Conservation (phyloP, 441 rosid species). For the Caryocar brasiliense region DNA sequence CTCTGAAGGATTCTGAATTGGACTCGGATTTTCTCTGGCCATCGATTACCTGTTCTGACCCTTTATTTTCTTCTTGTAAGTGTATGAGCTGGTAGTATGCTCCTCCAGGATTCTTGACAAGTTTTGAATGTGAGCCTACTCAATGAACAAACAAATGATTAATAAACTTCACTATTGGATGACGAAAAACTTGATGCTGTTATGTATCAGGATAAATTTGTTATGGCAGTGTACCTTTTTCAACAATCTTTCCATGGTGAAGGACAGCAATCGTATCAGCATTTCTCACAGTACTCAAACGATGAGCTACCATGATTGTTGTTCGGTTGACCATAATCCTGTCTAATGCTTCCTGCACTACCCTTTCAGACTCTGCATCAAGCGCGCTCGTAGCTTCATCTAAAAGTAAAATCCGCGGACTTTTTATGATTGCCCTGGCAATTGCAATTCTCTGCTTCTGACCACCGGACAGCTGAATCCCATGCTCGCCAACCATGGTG, state of each 20-base stretch:
- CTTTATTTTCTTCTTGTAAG: constrained; percentile 36
- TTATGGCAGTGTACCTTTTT: constrained; percentile 42
- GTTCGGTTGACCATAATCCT: constrained; percentile 66
- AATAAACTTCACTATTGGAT: too few species aligned
- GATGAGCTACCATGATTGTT: constrained; percentile 66
- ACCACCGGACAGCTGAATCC: constrained; percentile 75
- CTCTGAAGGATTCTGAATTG: constrained; percentile 19
- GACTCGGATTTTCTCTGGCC: constrained; percentile 19
- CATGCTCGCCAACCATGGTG: constrained; percentile 82
- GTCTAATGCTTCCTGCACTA: constrained; percentile 70
- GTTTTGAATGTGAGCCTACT: constrained; percentile 63
- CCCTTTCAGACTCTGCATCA: constrained; percentile 64
- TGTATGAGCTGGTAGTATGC: constrained; percentile 53
- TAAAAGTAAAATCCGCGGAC: constrained; percentile 57
- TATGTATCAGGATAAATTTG: not conserved
- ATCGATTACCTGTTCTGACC: constrained; percentile 18
- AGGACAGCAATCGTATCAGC: constrained; percentile 62
- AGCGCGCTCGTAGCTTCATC: constrained; percentile 85
- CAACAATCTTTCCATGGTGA: constrained; percentile 54
- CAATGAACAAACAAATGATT: not conserved
- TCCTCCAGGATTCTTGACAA: constrained; percentile 49
- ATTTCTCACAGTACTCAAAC: constrained; percentile 52
- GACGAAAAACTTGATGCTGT: not conserved
- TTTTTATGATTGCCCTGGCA: constrained; percentile 71
- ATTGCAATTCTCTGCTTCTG: constrained; percentile 81